Evolutionary conservation across 768 basidiomycete genomes (phyloP).

Genomic region (Suillus sp.): DNA sequence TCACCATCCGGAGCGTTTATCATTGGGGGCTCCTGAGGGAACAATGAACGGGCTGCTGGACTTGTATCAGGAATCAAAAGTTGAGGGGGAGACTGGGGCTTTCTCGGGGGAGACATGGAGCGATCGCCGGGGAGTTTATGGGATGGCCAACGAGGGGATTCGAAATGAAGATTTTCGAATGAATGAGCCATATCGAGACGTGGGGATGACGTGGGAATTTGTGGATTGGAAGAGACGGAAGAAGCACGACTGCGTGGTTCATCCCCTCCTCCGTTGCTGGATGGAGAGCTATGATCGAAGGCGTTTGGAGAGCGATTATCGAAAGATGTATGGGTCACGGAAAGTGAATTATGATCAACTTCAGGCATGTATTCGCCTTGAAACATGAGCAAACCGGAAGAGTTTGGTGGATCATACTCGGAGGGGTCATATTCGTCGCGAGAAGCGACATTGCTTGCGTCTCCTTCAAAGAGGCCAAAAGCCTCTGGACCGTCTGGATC

Average conservation of each 20-base stretch:
- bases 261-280: slow-evolving; percentile 56
- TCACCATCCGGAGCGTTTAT: slow-evolving; percentile 67
- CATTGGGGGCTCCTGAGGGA: slow-evolving; percentile 47
- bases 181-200: slow-evolving; percentile 55
- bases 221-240: slow-evolving; percentile 62
- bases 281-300: slow-evolving; percentile 67
- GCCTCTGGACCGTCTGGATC: slow-evolving; percentile 49
- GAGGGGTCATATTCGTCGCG: slow-evolving; percentile 68
- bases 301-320: slow-evolving; percentile 44
- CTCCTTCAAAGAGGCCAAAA: slow-evolving; percentile 53
- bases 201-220: slow-evolving; percentile 51
- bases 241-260: slow-evolving; percentile 61
- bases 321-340: slow-evolving; percentile 38
- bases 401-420: slow-evolving; percentile 66
- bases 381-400: slow-evolving; percentile 58
- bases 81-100: slow-evolving; percentile 66
- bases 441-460: slow-evolving; percentile 37
- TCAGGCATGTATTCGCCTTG: slow-evolving; percentile 48
- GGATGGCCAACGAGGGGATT: slow-evolving; percentile 61
- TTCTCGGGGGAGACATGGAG: slow-evolving; percentile 42
- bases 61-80: slow-evolving; percentile 60
- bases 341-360: slow-evolving; percentile 37
- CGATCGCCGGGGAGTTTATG: slow-evolving; percentile 48
- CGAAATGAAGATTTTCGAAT: slow-evolving; percentile 65
- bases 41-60: slow-evolving; percentile 37